Conservation (phyloP, 176 grass and related monocot species). For the Luzula sylvatica region DNA sequence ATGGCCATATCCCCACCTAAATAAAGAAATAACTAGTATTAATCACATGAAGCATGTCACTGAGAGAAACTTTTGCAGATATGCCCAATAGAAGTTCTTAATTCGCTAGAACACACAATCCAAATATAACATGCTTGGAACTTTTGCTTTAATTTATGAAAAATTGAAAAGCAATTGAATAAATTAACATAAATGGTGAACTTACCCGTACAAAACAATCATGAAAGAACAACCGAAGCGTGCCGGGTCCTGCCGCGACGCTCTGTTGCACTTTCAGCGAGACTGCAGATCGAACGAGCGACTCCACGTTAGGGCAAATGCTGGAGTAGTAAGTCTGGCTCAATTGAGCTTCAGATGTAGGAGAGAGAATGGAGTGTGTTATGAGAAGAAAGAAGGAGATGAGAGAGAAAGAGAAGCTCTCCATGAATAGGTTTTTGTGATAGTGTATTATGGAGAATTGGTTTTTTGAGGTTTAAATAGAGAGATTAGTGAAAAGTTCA, state of each 20-base stretch:
- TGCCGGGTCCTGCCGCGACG: slow-evolving; percentile 61
- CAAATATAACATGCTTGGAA: too few relatives aligned
- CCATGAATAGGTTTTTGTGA: not conserved
- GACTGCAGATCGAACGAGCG: slow-evolving; percentile 48
- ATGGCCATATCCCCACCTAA: too few relatives aligned
- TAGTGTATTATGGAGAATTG: too few relatives aligned
- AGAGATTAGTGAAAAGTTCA: too few relatives aligned
- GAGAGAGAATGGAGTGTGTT: not conserved
- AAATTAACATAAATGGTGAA: not conserved
- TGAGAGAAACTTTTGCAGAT: too few relatives aligned
- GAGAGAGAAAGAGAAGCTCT: not conserved
- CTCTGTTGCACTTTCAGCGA: slow-evolving; percentile 54
- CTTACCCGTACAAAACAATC: slow-evolving; percentile 65
- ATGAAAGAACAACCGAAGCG: slow-evolving; percentile 76
- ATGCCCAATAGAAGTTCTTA: too few relatives aligned
- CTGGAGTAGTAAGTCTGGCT: slow-evolving; percentile 47
- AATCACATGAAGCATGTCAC: too few relatives aligned
- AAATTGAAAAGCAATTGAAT: too few relatives aligned
- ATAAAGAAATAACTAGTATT: too few relatives aligned
- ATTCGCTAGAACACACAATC: too few relatives aligned
- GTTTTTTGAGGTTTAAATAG: too few relatives aligned
- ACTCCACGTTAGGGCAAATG: slow-evolving; percentile 55
- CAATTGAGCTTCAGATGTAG: slow-evolving; percentile 30
- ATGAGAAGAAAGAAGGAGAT: slow-evolving; percentile 3
- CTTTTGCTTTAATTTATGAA: too few relatives aligned